These are phyloP conservation scores for Pythium sukuiense DNA, from an alignment of 352 stramenopile species.

Conservation along the genomic window DNA sequence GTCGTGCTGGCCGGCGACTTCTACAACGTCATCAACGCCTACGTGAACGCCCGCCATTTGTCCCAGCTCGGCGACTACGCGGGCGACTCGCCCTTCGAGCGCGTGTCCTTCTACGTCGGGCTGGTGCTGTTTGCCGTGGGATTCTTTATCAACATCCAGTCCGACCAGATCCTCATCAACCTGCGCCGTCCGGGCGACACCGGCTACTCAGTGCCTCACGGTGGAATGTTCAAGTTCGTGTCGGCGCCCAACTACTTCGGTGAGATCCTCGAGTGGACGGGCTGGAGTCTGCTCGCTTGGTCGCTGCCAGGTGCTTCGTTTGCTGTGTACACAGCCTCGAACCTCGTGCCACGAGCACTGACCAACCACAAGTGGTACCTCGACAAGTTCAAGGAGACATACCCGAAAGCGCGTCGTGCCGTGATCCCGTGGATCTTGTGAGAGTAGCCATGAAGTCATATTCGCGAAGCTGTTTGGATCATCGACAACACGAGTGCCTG, in stretches of 20 bases:
- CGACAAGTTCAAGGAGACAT: slow-evolving; percentile 28
- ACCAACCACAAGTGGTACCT: slow-evolving; percentile 28
- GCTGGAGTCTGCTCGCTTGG: slow-evolving; percentile 59
- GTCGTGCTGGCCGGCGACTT: slow-evolving; percentile 52
- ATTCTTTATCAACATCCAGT: slow-evolving; percentile 63
- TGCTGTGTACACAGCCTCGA: slow-evolving; percentile 26
- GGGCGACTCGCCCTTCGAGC: slow-evolving; percentile 31
- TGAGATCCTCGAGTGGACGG: slow-evolving; percentile 73
- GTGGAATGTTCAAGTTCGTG: slow-evolving; percentile 69
- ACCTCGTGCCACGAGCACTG: slow-evolving; percentile 26
- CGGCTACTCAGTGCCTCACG: slow-evolving; percentile 57
- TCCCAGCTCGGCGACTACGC: slow-evolving; percentile 61
- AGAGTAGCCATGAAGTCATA: background rate
- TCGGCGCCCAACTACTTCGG: slow-evolving; percentile 78
- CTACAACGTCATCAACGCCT: slow-evolving; percentile 76
- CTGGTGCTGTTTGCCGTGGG: slow-evolving; percentile 49
- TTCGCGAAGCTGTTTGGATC: background rate
- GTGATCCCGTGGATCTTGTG: slow-evolving; percentile 22
- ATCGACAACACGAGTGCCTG: background rate
- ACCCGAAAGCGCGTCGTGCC: slow-evolving; percentile 20
- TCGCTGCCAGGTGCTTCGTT: slow-evolving; percentile 41
- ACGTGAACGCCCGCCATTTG: slow-evolving; percentile 69
- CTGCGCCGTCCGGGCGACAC: slow-evolving; percentile 58
- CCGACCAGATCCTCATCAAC: slow-evolving; percentile 67
- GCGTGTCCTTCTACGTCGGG: slow-evolving; percentile 56